Conservation (phyloP, 1,139 yeast species). For the Kodamaea fungicola region DNA sequence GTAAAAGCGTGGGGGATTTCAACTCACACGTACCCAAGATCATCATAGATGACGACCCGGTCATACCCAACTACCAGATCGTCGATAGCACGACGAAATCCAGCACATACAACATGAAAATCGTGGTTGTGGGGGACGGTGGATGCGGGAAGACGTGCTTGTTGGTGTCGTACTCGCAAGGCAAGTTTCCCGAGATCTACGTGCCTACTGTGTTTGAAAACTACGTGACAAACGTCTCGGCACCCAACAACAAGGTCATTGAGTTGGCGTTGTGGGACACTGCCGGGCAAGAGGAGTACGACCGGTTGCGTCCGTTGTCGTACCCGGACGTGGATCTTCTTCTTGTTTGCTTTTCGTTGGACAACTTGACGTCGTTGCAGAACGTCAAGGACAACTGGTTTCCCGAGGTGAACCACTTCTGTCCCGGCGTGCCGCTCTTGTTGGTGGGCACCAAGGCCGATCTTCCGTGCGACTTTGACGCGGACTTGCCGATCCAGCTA, state of each 20-base stretch:
- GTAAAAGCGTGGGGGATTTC: constrained; percentile 20
- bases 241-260: constrained; percentile 54
- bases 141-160: constrained; percentile 93
- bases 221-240: constrained; percentile 62
- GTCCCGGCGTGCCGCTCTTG: constrained; percentile 74
- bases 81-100: constrained; percentile 29
- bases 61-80: constrained; percentile 35
- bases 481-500: constrained; percentile 50
- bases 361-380: constrained; percentile 58
- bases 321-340: constrained; percentile 80
- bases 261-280: constrained; percentile 90
- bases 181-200: constrained; percentile 70
- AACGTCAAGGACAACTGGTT: constrained; percentile 82
- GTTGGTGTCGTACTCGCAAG: constrained; percentile 76
- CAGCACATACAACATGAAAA: constrained; percentile 48
- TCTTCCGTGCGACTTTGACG: constrained; percentile 41
- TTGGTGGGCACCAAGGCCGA: constrained; percentile 82
- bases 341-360: constrained; percentile 73
- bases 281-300: constrained; percentile 93
- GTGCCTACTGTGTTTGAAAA: constrained; percentile 93
- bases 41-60: constrained; percentile 38
- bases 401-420: constrained; percentile 80
- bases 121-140: constrained; percentile 92
- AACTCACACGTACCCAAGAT: constrained; percentile 25
- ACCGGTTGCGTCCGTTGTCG: constrained; percentile 74